These are phyloP conservation scores for Neurospora sp. DNA, from an alignment of 495 filamentous ascomycete genomes.

Conservation along the genomic window DNA sequence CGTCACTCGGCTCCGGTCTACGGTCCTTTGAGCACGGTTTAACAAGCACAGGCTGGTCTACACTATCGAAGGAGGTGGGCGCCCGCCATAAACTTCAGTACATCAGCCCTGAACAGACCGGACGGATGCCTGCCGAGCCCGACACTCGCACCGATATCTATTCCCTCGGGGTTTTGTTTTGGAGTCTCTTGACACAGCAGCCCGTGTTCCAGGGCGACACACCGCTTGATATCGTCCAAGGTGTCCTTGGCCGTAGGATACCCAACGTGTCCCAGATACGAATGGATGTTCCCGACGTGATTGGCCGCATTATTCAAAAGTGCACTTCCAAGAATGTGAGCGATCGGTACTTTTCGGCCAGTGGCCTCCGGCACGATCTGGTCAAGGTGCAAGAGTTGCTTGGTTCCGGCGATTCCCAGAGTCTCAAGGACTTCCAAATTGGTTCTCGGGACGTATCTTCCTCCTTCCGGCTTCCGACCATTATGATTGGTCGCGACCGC, in stretches of 20 bases:
- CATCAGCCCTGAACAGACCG: conserved; percentile 87
- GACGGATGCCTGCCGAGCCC: conserved; percentile 78
- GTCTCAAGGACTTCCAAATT: conserved; percentile 58
- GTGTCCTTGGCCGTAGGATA: conserved; percentile 66
- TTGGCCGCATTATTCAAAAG: conserved; percentile 74
- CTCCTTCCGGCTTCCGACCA: conserved; percentile 70
- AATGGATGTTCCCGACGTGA: conserved; percentile 68
- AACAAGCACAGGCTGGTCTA: conserved; percentile 73
- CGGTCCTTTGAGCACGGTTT: conserved; percentile 82
- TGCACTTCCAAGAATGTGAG: conserved; percentile 80
- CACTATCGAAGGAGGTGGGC: conserved; percentile 66
- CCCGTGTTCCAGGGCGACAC: conserved; percentile 66
- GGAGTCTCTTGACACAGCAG: conserved; percentile 70
- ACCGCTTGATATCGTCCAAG: conserved; percentile 80
- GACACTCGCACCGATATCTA: conserved; percentile 88
- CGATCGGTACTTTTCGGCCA: conserved; percentile 77
- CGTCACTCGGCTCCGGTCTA: conserved; percentile 75
- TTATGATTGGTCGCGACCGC: conserved; percentile 67
- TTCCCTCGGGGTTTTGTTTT: conserved; percentile 76
- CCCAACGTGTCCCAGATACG: conserved; percentile 63
- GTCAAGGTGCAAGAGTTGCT: conserved; percentile 58
- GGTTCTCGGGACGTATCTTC: conserved; percentile 73
- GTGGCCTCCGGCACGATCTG: conserved; percentile 71
- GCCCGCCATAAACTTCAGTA: conserved; percentile 77
- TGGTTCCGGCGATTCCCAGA: conserved; percentile 60